phyloP scores from a whole-genome alignment of 768 basidiomycete genomes.

The Lactifluus subvellereus region DNA sequence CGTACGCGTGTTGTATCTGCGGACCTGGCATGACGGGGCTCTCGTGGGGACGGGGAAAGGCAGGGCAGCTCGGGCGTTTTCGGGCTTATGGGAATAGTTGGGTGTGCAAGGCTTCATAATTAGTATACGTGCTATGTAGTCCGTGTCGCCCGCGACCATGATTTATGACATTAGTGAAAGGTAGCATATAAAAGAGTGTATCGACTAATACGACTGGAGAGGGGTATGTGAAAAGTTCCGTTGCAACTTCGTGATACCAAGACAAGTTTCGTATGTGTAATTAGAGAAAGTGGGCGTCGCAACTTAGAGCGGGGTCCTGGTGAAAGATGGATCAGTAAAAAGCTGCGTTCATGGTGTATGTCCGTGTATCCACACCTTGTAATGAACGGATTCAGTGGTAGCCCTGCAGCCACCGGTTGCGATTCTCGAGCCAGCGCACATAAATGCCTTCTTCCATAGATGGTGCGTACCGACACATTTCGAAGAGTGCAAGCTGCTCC shows the following conservation, averaged over 20 bases:
- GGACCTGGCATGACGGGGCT: too few relatives aligned
- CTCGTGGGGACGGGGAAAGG: background rate
- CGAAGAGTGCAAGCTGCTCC: slow-evolving; percentile 23
- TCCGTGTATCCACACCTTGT: background rate
- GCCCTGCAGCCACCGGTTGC: slow-evolving; percentile 9
- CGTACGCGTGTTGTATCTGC: too few relatives aligned
- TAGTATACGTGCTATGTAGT: background rate
- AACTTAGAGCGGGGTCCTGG: background rate
- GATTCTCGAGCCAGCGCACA: slow-evolving; percentile 23
- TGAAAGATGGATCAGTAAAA: background rate
- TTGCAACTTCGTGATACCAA: background rate
- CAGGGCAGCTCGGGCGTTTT: too few relatives aligned
- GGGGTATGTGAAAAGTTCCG: background rate
- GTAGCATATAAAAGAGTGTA: background rate
- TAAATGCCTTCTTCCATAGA: slow-evolving; percentile 23
- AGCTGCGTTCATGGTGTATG: background rate
- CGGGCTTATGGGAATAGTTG: background rate
- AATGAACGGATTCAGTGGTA: background rate
- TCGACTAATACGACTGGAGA: background rate
- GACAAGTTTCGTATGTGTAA: background rate
- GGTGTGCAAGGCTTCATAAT: background rate
- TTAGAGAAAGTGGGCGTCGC: background rate
- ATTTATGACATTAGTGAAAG: background rate
- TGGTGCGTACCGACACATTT: slow-evolving; percentile 22
- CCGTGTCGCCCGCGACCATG: background rate